Percentiles rank a stretch among this genome's conserved stretches.
These are phyloP conservation scores for Hypsizygus marmoreus DNA, from an alignment of 768 basidiomycete species.

Conservation along the genomic window DNA sequence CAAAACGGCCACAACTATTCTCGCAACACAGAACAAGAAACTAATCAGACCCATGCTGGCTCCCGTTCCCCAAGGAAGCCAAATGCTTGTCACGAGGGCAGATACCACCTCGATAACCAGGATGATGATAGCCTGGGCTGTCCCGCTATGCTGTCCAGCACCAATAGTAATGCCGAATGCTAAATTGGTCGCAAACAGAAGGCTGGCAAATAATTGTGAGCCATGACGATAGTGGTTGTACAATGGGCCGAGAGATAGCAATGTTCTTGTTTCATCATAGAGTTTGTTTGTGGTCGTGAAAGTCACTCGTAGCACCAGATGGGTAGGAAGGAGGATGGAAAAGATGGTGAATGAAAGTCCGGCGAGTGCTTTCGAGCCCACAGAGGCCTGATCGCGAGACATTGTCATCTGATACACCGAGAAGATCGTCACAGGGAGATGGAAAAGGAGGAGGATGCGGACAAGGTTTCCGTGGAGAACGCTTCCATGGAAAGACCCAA, in stretches of 20 bases:
- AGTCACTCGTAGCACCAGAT: conserved; percentile 76
- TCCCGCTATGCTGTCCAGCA: conserved; percentile 87
- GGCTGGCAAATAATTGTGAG: conserved; percentile 83
- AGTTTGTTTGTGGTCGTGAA: conserved; percentile 85
- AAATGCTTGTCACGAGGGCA: conserved; percentile 87
- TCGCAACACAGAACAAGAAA: conserved; percentile 88
- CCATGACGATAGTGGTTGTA: conserved; percentile 95
- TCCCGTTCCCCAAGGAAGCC: conserved; percentile 96
- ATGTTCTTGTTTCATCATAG: conserved; percentile 92
- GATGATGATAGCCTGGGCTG: conserved; percentile 88
- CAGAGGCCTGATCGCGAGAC: conserved; percentile 48
- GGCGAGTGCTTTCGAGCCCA: conserved; percentile 74
- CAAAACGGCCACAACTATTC: conserved; percentile 88
- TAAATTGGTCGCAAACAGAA: conserved; percentile 82
- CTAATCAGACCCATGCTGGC: conserved; percentile 96
- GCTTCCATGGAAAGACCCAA: conserved; percentile 79
- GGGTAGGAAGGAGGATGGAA: conserved; percentile 74
- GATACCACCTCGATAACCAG: conserved; percentile 86
- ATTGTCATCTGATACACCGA: conserved; percentile 84
- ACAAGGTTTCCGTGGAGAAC: conserved; percentile 89
- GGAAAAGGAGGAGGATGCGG: conserved; percentile 88
- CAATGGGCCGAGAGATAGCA: conserved; percentile 86
- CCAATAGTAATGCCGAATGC: conserved; percentile 85
- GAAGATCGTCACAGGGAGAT: conserved; percentile 92
- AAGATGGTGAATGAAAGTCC: conserved; percentile 79